A percentile compares a stretch with the other conserved stretches of the same genome.
Conservation (phyloP, 2,329 filamentous ascomycete species). For the Lecanicillium sp. region DNA sequence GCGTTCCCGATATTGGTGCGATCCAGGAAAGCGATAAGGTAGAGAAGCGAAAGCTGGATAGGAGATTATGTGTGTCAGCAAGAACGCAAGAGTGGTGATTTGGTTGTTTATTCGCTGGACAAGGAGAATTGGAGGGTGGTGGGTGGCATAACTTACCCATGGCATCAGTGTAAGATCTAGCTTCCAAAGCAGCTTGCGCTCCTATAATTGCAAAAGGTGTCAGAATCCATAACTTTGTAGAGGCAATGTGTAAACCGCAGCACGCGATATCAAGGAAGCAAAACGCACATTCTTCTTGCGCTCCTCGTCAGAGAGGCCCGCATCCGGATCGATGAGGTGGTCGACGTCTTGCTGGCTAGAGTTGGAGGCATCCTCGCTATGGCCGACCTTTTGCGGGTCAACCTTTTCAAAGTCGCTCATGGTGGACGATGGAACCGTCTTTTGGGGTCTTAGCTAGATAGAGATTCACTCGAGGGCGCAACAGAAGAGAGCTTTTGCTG, state of each 20-base stretch:
- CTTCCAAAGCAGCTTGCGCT: slow-evolving; percentile 52
- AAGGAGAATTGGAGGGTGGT: too few species aligned
- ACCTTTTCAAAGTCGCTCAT: slow-evolving; percentile 26
- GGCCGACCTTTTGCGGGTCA: slow-evolving; percentile 2
- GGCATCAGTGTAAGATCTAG: slow-evolving; percentile 54
- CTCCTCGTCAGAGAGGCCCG: slow-evolving; percentile 55
- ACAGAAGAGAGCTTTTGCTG: too few species aligned
- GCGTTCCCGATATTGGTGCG: slow-evolving; percentile 72
- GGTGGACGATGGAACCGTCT: slow-evolving; percentile 10
- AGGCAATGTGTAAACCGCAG: not conserved
- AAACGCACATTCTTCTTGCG: slow-evolving; percentile 47
- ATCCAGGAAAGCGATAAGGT: slow-evolving; percentile 66
- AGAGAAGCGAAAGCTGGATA: slow-evolving; percentile 55
- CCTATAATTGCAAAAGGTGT: slow-evolving; percentile 30
- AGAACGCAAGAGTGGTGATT: too few species aligned
- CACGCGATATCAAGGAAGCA: not conserved
- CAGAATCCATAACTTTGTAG: not conserved
- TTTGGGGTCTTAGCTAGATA: too few species aligned
- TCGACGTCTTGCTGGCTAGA: slow-evolving; percentile 20
- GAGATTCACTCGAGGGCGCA: too few species aligned
- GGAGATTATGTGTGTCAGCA: not conserved
- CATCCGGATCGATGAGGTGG: slow-evolving; percentile 39
- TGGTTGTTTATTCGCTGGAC: too few species aligned
- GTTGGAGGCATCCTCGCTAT: slow-evolving; percentile 16
- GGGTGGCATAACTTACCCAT: slow-evolving; percentile 30